Percentiles rank a stretch among this genome's conserved stretches.
phyloP scores from a whole-genome alignment of 495 filamentous ascomycete species.

The Daldinia vernicosa region DNA sequence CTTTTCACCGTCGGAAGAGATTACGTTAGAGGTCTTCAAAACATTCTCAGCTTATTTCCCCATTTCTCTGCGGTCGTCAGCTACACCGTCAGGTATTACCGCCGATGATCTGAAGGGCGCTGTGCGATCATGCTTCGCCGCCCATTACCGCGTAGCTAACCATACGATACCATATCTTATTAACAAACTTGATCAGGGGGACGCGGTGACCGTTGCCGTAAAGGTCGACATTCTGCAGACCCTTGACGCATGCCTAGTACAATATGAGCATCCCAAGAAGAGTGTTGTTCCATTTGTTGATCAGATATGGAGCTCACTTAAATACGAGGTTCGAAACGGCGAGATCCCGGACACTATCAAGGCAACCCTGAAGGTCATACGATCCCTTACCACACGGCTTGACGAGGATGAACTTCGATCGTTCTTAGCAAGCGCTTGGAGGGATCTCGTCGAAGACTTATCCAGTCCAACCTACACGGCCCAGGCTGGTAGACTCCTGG shows the following conservation, averaged over 20 bases:
- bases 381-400: constrained; percentile 51
- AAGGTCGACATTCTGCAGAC: constrained; percentile 63
- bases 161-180: constrained; percentile 56
- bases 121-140: constrained; percentile 58
- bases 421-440: constrained; percentile 51
- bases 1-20: constrained; percentile 52
- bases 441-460: constrained; percentile 56
- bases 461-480: constrained; percentile 55
- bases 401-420: constrained; percentile 46
- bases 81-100: constrained; percentile 54
- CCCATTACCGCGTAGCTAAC: constrained; percentile 52
- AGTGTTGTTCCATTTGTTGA: constrained; percentile 53
- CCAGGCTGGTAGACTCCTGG: constrained; percentile 56
- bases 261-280: constrained; percentile 52
- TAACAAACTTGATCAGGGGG: constrained; percentile 60
- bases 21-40: constrained; percentile 57
- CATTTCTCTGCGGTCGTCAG: constrained; percentile 57
- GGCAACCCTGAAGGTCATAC: constrained; percentile 57
- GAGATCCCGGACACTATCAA: constrained; percentile 61
- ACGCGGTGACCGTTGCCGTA: constrained; percentile 59
- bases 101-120: constrained; percentile 59
- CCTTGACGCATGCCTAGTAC: constrained; percentile 55
- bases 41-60: constrained; percentile 63
- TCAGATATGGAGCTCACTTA: constrained; percentile 63
- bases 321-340: constrained; percentile 67